A percentile compares a stretch with the other conserved stretches of the same genome.
phyloP scores from a whole-genome alignment of 192 early-diverging fungal genomes.

The Coemansia sp. region DNA sequence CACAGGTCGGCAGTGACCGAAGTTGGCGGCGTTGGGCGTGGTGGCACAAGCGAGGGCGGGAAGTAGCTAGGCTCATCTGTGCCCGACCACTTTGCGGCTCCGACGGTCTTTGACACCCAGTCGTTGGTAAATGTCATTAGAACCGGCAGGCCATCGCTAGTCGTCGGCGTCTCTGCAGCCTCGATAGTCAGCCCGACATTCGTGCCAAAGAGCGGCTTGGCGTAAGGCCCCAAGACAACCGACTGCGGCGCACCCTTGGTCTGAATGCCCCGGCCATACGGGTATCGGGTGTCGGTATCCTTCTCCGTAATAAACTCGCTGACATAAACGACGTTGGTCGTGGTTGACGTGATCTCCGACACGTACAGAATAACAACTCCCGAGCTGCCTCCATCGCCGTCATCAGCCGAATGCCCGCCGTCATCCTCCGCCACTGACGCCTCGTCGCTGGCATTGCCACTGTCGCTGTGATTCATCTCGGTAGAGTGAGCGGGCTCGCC shows the following conservation, averaged over 20 bases:
- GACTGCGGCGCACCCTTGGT: conserved; percentile 29
- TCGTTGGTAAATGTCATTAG: conserved; percentile 32
- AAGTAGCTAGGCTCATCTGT: conserved; percentile 20
- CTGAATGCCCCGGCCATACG: conserved; percentile 36
- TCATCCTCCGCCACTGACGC: conserved; percentile 4
- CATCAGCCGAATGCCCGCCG: background rate
- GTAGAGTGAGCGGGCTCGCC: conserved; percentile 14
- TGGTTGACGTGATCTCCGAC: conserved; percentile 37
- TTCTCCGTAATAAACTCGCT: conserved; percentile 36
- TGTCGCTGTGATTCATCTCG: background rate
- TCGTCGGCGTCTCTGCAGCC: background rate
- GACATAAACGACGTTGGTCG: conserved; percentile 33
- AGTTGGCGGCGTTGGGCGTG: conserved; percentile 5
- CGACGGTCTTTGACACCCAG: background rate
- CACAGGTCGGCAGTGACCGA: conserved; percentile 11
- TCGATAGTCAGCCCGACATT: conserved; percentile 45
- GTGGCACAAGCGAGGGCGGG: conserved; percentile 19
- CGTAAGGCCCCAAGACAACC: conserved; percentile 27
- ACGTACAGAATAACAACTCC: conserved; percentile 32
- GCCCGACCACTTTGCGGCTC: conserved; percentile 19
- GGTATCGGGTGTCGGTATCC: conserved; percentile 29
- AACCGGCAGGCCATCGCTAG: conserved; percentile 4
- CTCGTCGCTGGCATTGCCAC: background rate
- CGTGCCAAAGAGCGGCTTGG: conserved; percentile 32
- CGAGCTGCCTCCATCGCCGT: conserved; percentile 3